Evolutionary conservation across 2,329 filamentous ascomycete genomes (phyloP), one percentile per base, ranked within the genome.

Genomic region (Penicillium sp.): DNA sequence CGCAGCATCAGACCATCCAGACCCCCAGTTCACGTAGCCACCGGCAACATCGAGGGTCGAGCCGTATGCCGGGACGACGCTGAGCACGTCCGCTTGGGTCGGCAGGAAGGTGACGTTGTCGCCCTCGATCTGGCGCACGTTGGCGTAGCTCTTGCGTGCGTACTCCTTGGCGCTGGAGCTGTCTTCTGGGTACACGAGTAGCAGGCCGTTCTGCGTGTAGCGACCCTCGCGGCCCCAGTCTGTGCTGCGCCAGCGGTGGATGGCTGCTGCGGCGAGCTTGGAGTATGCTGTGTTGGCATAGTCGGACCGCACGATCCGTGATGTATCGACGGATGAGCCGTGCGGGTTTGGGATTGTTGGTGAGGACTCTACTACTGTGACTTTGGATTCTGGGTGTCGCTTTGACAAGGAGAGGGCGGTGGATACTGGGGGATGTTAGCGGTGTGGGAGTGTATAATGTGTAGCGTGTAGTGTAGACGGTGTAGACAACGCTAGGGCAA

Each of bases 211-310:
- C 58, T 78, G 73, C 14, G 71, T 73, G 59, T 78, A 78, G 35
- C 76, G 69, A 10, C 73, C 77, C 19, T 77, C 69, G 2, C 63
- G 63, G 22, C 77, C 77, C 75, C 76, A 79, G 58, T 69, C 70
- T 12, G 73, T 75, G 44, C 73, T 70, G 82, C 83, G 64, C 80
- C 80, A 64, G 88, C 84, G 89, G 86, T 79, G 73, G 67, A 90
- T 88, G 1, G 91, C 91, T 35, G 84, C 78, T 17, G 84, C 80
- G 19, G 88, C 91, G 43, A 97, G 84, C 16, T 80, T 77, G 6
- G 90, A 84, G 74, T 97, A 97, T 22, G 86, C 83, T 0, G 84
- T 77, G 68, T 93, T 86, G 5, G 89, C 87, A 69, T 97, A 97
- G 79, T 97, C 93, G 36, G 87, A 81, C 33, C 84, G 80, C 47